Base-by-base conservation (phyloP, 1,139 yeast genomes). In the Saccharomyces pastorianus region DNA sequence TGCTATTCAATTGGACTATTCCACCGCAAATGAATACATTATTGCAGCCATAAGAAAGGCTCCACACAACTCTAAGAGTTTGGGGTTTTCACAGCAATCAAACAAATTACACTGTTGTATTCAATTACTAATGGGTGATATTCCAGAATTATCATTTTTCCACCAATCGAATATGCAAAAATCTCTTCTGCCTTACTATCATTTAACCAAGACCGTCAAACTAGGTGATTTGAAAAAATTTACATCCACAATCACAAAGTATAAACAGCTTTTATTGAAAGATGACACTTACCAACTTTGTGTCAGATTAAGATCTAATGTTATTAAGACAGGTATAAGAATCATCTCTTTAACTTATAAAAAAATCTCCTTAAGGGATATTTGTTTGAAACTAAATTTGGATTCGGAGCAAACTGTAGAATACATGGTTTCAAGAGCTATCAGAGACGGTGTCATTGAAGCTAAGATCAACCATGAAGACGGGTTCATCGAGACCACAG, bases 321-420 rank as follows among this genome's bases (percentile, higher is more conserved):
- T 95, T 59, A 93, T 95, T 72, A 95, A 93, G 74, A 91, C 99
- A 0, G 99, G 99, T 65, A 90, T 95, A 59, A 82, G 99, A 72
- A 88, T 89, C 64, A 89, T 95, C 66, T 88, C 96, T 14, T 77
- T 95, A 65, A 84, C 97, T 4, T 93, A 93, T 74, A 88, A 95
- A 55, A 85, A 84, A 69, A 93, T 93, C 57, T 88, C 97, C 2
- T 79, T 93, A 65, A 88, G 87, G 72, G 99, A 95, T 68, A 81
- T 82, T 52, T 95, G 99, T 72, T 81, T 93, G 66, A 88, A 93
- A 68, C 80, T 95, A 65, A 93, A 88, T 62, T 80, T 95, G 61
- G 99, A 93, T 65, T 84, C 93, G 46, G 99, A 95, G 73, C 93
- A 93, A 68, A 85, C 91, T 64, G 96, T 97, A 1, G 99, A 95